Evolutionary conservation across 768 basidiomycete species (phyloP).

Genomic region (Phylloporus scabripes): DNA sequence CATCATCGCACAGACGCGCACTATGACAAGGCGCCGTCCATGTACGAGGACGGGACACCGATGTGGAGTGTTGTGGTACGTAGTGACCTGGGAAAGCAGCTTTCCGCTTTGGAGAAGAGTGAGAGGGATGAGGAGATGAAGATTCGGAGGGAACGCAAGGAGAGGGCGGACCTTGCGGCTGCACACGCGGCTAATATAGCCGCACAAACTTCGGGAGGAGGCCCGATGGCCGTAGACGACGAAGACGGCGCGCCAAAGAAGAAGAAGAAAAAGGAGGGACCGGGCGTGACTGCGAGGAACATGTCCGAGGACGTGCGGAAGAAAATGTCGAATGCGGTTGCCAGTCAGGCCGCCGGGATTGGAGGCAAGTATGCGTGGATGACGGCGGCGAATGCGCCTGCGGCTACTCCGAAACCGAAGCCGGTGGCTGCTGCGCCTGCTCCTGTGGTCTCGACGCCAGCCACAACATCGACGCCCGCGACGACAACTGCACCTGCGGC

Average conservation of each 20-base stretch:
- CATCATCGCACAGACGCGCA: slow-evolving; percentile 66
- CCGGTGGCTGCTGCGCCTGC: slow-evolving; percentile 31
- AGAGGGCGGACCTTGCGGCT: slow-evolving; percentile 66
- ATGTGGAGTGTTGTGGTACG: slow-evolving; percentile 81
- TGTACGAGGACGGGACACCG: slow-evolving; percentile 61
- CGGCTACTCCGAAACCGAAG: slow-evolving; percentile 37
- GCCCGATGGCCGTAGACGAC: slow-evolving; percentile 33
- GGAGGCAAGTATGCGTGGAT: slow-evolving; percentile 87
- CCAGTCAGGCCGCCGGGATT: slow-evolving; percentile 82
- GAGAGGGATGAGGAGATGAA: slow-evolving; percentile 83
- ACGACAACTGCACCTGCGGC: slow-evolving; percentile 31
- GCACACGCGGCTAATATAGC: slow-evolving; percentile 62
- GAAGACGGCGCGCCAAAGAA: slow-evolving; percentile 68
- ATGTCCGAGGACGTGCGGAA: slow-evolving; percentile 91
- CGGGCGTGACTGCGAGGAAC: slow-evolving; percentile 78
- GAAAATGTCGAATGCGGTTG: slow-evolving; percentile 87
- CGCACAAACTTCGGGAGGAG: slow-evolving; percentile 45
- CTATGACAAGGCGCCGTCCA: slow-evolving; percentile 59
- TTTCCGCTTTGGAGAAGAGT: slow-evolving; percentile 65
- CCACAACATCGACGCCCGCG: slow-evolving; percentile 25
- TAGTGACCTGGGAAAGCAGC: slow-evolving; percentile 76
- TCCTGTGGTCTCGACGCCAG: slow-evolving; percentile 21
- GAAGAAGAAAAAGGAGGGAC: slow-evolving; percentile 75
- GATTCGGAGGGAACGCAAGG: slow-evolving; percentile 70
- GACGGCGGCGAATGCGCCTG: slow-evolving; percentile 54